A percentile compares a stretch with the other conserved stretches of the same genome.
Conservation (phyloP, 1,284 basidiomycete genomes). For the Jaminaea rosea region DNA sequence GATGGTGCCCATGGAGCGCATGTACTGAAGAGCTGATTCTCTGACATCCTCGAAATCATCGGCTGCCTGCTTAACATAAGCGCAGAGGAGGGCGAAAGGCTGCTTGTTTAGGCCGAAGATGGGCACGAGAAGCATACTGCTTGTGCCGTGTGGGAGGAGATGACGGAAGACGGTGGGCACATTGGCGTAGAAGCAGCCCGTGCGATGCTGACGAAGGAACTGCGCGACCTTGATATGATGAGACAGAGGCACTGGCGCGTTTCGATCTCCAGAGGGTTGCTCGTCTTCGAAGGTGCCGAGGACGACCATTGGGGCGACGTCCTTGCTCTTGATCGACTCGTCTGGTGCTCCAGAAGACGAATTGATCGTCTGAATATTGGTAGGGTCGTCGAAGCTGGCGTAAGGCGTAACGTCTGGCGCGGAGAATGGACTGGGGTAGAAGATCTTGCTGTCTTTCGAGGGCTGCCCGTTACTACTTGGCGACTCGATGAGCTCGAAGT, state of each 20-base stretch:
- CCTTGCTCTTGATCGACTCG: constrained; percentile 8
- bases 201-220: constrained; percentile 28
- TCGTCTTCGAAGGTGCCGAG: constrained; percentile 31
- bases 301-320: constrained; percentile 37
- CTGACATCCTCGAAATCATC: constrained; percentile 63
- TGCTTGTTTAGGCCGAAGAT: constrained; percentile 86
- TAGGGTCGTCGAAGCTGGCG: constrained; percentile 26
- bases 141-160: constrained; percentile 28
- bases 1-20: constrained; percentile 81
- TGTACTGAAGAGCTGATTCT: constrained; percentile 78
- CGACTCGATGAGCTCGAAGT: constrained; percentile 76
- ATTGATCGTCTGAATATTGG: constrained; percentile 17
- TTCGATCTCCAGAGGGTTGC: constrained; percentile 16
- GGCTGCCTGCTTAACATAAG: constrained; percentile 68
- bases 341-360: constrained; percentile 10
- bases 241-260: constrained; percentile 28
- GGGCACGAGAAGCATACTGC: constrained; percentile 53
- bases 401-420: constrained; percentile 6
- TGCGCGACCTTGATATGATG: constrained; percentile 37
- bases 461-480: constrained; percentile 49
- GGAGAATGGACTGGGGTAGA: constrained; percentile 27
- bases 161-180: constrained; percentile 32
- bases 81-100: constrained; percentile 83
- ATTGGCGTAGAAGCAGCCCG: constrained; percentile 30
- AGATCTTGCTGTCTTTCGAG: constrained; percentile 40